Evolutionary conservation across 208 protist species (phyloP), one percentile per base, ranked within the genome.

Genomic region (Herpetomonas tarakana): DNA sequence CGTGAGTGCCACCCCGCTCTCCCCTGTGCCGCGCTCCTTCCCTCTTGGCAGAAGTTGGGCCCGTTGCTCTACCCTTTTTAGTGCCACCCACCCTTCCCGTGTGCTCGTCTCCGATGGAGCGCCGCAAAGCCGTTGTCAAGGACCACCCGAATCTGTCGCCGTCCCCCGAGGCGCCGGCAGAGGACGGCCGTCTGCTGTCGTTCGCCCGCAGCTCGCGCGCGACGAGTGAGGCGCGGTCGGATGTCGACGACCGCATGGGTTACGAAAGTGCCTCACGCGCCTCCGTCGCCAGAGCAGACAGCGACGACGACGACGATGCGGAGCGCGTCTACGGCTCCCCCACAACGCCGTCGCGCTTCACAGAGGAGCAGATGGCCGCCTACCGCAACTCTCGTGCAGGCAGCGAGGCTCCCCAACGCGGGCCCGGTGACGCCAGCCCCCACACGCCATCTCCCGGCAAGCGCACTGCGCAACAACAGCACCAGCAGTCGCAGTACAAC

Each of bases 331-430:
- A 54, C 0, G 58, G 58, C 44, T 62, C 58, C 46, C 44, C 44
- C 6, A 57, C 29, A 3, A 68, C 65, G 16, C 67, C 65, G 16
- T 77, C 71, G 7, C 60, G 65, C 3, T 47, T 68, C 9, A 46
- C 54, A 21, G 72, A 80, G 16, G 63, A 52, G 24, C 71, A 78
- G 41, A 71, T 71, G 35, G 51, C 71, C 1, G 72, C 67, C 11
- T 83, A 70, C 35, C 67, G 66, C 26, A 69, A 58, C 65, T 85
- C 78, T 6, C 65, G 71, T 6, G 76, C 75, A 0, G 72, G 67
- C 0, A 84, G 78, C 38, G 83, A 91, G 53, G 74, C 64, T 1
- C 74, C 74, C n/a, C 63, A 79, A 0, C 70, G 74, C 0, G 46
- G 67, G 11, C 28, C 57, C 19, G 62, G 38, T 1, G 45, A 60